phyloP scores from a whole-genome alignment of 208 protist genomes.

The Acanthamoeba castellanii region DNA sequence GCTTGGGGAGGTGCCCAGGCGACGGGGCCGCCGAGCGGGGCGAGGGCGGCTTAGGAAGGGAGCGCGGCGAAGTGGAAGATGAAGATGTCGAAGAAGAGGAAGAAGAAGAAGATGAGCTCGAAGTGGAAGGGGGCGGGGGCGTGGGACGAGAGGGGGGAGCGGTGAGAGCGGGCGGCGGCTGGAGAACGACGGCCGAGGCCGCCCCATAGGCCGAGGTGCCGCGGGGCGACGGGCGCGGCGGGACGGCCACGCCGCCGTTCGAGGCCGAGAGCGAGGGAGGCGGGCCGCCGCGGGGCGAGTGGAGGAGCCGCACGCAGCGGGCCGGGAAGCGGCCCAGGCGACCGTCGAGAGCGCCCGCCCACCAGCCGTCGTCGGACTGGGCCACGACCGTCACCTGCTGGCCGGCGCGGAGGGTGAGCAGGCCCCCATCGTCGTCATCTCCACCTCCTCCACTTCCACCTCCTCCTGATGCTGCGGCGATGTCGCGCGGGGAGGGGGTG shows the following conservation, averaged over 20 bases:
- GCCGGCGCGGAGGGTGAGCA: conserved; percentile 4
- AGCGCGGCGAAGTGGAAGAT: too few relatives aligned
- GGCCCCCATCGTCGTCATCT: neutral
- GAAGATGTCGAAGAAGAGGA: too few relatives aligned
- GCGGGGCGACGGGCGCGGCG: neutral
- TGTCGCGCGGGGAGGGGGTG: neutral
- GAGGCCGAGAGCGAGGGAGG: neutral
- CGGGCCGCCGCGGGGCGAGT: neutral
- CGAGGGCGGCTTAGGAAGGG: neutral
- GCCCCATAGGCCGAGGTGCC: neutral
- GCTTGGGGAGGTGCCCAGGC: neutral
- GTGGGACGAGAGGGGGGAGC: neutral
- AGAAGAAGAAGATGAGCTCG: too few relatives aligned
- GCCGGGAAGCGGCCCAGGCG: neutral
- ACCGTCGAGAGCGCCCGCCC: conserved; percentile 10
- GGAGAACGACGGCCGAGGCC: neutral
- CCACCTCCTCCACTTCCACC: neutral
- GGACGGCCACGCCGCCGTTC: neutral
- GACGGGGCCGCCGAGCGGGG: neutral
- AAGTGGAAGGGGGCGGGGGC: too few relatives aligned
- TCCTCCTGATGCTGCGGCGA: neutral
- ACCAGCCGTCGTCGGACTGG: conserved; percentile 39
- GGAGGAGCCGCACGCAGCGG: neutral
- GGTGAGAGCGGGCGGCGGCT: neutral
- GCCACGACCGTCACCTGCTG: neutral